Evolutionary conservation across 345 rosid species (phyloP).

Genomic region (Carallia pectinifolia): DNA sequence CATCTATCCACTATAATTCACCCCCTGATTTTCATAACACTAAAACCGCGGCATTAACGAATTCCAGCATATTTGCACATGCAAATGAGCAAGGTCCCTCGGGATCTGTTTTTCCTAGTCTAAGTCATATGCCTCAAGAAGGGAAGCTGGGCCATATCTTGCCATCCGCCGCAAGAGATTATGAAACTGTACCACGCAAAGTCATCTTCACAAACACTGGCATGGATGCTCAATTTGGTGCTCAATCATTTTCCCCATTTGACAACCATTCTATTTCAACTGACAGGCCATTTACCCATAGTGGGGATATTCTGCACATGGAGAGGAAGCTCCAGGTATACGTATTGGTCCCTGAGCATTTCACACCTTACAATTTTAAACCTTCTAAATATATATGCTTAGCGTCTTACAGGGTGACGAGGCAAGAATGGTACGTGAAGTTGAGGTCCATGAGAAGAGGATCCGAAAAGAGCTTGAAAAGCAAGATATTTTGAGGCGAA

Average conservation of each 20-base stretch:
- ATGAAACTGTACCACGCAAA: conserved; percentile 44
- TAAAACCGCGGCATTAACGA: conserved; percentile 39
- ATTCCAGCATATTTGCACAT: conserved; percentile 30
- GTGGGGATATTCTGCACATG: conserved; percentile 48
- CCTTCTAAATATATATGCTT: neutral
- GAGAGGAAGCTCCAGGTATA: conserved; percentile 81
- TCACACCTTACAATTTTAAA: neutral
- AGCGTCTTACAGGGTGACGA: conserved; percentile 61
- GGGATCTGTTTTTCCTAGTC: conserved; percentile 49
- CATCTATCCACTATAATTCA: conserved; percentile 41
- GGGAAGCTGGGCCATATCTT: conserved; percentile 49
- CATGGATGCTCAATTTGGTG: conserved; percentile 34
- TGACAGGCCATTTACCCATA: conserved; percentile 47
- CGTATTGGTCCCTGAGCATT: neutral
- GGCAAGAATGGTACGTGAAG: conserved; percentile 80
- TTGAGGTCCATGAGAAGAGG: conserved; percentile 86
- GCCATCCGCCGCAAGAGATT: conserved; percentile 44
- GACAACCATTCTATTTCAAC: conserved; percentile 48
- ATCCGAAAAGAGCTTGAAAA: conserved; percentile 81
- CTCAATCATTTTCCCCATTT: conserved; percentile 39
- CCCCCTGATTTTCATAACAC: conserved; percentile 39
- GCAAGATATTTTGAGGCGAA: conserved; percentile 76
- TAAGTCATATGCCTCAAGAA: conserved; percentile 67
- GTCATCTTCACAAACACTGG: conserved; percentile 35
- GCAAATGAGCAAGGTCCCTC: conserved; percentile 38